Percentiles rank a stretch among this genome's conserved stretches.
Evolutionary conservation across 1,284 basidiomycete species (phyloP).

Genomic region (Austropuccinia psidii): DNA sequence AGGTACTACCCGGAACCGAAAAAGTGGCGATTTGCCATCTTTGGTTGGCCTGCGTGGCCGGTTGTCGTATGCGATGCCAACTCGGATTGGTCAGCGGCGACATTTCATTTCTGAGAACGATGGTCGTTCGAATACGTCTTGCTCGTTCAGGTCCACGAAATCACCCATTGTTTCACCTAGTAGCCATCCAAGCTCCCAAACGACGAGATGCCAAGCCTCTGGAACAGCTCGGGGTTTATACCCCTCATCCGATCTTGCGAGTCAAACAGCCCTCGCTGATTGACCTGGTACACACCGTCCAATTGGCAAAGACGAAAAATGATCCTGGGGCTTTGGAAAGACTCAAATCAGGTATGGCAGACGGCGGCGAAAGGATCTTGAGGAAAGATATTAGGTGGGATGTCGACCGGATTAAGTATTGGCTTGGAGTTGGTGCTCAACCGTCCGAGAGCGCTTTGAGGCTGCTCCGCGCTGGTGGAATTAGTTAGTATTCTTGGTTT

Average conservation of each 20-base stretch:
- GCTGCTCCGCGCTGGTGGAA: slow-evolving; percentile 28
- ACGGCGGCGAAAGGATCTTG: slow-evolving; percentile 3
- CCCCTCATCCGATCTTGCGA: slow-evolving; percentile 16
- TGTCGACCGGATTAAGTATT: slow-evolving; percentile 29
- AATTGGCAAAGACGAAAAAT: neutral
- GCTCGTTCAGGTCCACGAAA: slow-evolving; percentile 25
- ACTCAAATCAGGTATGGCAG: slow-evolving; percentile 7
- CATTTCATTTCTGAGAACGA: too few relatives aligned
- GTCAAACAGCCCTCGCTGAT: slow-evolving; percentile 32
- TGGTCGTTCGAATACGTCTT: slow-evolving; percentile 22
- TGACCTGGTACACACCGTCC: slow-evolving; percentile 17
- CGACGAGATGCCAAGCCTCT: slow-evolving; percentile 27
- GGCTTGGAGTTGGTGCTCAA: slow-evolving; percentile 32
- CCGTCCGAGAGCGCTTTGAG: slow-evolving; percentile 17
- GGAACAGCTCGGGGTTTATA: slow-evolving; percentile 26
- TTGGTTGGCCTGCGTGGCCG: too few relatives aligned
- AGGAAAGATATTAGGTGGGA: slow-evolving; percentile 34
- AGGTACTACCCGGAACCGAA: too few relatives aligned
- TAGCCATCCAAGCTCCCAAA: slow-evolving; percentile 34
- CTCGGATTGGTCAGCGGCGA: too few relatives aligned
- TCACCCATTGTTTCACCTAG: slow-evolving; percentile 27
- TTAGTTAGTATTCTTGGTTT: slow-evolving; percentile 4
- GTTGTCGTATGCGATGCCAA: too few relatives aligned
- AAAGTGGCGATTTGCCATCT: too few relatives aligned
- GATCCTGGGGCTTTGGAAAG: slow-evolving; percentile 9